Evolutionary conservation across 139 green algal species (phyloP), one percentile per base, ranked within the genome.

Genomic region (Mesotaenium endlicherianum): DNA sequence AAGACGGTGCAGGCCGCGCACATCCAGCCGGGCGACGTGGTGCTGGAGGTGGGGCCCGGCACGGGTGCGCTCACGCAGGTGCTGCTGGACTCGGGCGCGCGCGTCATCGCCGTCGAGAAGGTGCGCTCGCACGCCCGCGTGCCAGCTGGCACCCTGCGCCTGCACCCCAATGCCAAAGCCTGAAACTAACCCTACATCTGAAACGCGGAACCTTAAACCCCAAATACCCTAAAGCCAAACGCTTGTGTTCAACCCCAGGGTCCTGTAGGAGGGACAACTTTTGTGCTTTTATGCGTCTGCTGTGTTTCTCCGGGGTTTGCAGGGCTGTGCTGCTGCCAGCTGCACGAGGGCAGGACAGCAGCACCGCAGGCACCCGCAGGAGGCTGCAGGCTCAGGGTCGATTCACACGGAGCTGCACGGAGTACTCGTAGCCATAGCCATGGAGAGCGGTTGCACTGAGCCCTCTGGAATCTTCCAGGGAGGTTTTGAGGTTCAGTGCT

Each of bases 41-140:
- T 98, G 55, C 81, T 98, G 14, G 95, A 98, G 88, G 92, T 98
- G 40, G 93, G 93, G 41, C 91, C 92, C 5, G 94, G 94, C 68
- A 97, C 94, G 0, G 95, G 95, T 55, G 95, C 96, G 85, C 87
- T 98, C 50, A 98, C 95, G 2, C 85, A 90, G 47, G 90, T 94
- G 75, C 84, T 98, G 43, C 43, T 98, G 44, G 77, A 71, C 1
- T 44, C 75, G 1, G 95, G 93, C 1, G 93, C 93, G 1, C 34
- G 36, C 8, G 90, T 98, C 36, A 92, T 91, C 6, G 93, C 94
- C 16, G 92, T 98, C 6, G 95, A 98, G 89, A 98, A 98, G 89
- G 95, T 82, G 42, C 42, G 50, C 44, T 34, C n/a, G 41, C n/a
- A 69, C n/a, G 68, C 4, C n/a, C 31, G 36, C 26, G 42, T 76